Evolutionary conservation across 768 basidiomycete genomes (phyloP).

Genomic region (Mrakia gelida): DNA sequence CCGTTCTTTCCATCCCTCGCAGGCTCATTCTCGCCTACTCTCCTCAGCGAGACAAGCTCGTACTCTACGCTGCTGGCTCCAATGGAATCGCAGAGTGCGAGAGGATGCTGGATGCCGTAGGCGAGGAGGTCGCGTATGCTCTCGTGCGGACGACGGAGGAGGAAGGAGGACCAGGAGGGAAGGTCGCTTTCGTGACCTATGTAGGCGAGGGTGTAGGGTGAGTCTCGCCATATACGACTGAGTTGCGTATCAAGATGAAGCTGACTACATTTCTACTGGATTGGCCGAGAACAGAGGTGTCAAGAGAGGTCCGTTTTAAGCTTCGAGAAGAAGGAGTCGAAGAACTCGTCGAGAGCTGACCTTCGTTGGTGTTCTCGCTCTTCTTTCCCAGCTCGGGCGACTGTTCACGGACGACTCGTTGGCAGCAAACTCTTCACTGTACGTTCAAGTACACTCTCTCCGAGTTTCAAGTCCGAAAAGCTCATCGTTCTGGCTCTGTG

Average conservation of each 20-base stretch:
- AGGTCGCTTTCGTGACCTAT: neutral
- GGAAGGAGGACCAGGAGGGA: neutral
- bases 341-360: neutral
- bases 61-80: neutral
- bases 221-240: neutral
- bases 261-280: neutral
- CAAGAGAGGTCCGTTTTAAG: neutral
- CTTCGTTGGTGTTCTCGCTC: neutral
- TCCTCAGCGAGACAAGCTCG: slow-evolving; percentile 8
- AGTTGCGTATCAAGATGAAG: neutral
- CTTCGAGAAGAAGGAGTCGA: neutral
- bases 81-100: neutral
- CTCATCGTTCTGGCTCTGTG: neutral
- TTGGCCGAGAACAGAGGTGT: neutral
- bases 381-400: neutral
- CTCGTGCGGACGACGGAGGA: neutral
- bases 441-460: neutral
- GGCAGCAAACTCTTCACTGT: slow-evolving; percentile 1
- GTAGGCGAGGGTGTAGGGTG: neutral
- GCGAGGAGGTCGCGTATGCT: neutral
- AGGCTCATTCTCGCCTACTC: neutral
- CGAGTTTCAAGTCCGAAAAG: neutral
- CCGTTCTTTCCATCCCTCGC: neutral
- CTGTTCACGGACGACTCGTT: slow-evolving; percentile 4
- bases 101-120: neutral